Conservation (phyloP, 108 stramenopile genomes). For the Pseudonitzschia pungens region DNA sequence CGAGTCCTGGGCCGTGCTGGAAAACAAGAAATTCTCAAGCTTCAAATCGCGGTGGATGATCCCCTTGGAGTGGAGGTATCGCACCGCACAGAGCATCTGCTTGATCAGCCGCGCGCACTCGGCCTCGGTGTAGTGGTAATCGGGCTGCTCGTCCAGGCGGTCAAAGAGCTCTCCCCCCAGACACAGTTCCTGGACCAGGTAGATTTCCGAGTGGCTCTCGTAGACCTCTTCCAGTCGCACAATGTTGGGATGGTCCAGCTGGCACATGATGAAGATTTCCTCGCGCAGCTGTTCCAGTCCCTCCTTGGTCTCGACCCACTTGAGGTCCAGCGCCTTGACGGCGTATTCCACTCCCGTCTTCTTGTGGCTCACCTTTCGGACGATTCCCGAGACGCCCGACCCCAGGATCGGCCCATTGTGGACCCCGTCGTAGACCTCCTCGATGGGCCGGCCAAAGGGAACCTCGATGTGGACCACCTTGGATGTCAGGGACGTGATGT, state of each 20-base stretch:
- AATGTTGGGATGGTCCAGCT: constrained; percentile 85
- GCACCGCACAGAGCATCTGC: constrained; percentile 83
- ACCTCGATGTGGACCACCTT: constrained; percentile 79
- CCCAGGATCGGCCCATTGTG: constrained; percentile 79
- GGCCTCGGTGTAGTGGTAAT: constrained; percentile 70
- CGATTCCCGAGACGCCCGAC: constrained; percentile 74
- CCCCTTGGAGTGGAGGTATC: constrained; percentile 86
- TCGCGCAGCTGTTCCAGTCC: constrained; percentile 75
- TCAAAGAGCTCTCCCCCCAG: constrained; percentile 94
- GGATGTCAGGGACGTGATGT: constrained; percentile 23
- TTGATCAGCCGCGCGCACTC: constrained; percentile 84
- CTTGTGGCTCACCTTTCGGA: constrained; percentile 65
- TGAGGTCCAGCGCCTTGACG: constrained; percentile 78
- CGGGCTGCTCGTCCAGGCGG: constrained; percentile 81
- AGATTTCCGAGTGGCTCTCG: constrained; percentile 75
- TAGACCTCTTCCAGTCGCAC: constrained; percentile 72
- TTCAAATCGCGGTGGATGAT: constrained; percentile 87
- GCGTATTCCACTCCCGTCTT: constrained; percentile 67
- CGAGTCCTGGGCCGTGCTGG: constrained; percentile 46
- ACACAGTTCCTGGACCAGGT: constrained; percentile 90
- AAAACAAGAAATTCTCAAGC: constrained; percentile 92
- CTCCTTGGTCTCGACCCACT: constrained; percentile 64
- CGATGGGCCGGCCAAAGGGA: constrained; percentile 76
- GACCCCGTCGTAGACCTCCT: constrained; percentile 81
- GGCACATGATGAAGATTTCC: constrained; percentile 86